Percentiles rank a stretch among this genome's conserved stretches.
Evolutionary conservation across 2,329 filamentous ascomycete genomes (phyloP).

Genomic region (Verruconis gallopava): DNA sequence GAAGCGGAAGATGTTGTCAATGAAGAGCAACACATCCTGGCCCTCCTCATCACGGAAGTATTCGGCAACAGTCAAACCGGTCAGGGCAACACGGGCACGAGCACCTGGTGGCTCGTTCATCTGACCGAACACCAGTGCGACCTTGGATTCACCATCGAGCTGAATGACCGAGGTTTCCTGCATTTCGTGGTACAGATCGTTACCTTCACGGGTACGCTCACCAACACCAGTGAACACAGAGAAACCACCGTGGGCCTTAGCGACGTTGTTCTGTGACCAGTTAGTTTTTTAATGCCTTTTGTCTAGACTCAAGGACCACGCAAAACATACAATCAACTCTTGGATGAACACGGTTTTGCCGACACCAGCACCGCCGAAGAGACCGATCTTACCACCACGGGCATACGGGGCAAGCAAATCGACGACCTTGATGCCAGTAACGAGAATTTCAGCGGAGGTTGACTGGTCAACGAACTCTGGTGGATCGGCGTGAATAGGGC

Average conservation of each 20-base stretch:
- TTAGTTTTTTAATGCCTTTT: conserved; percentile 4
- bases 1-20: conserved; percentile 99
- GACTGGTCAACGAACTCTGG: conserved; percentile 92
- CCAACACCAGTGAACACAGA: conserved; percentile 99
- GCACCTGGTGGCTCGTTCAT: conserved; percentile 99
- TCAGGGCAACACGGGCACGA: conserved; percentile 98
- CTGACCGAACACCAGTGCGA: conserved; percentile 98
- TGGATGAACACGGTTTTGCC: conserved; percentile 99
- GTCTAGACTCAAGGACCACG: no score
- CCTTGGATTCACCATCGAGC: conserved; percentile 98
- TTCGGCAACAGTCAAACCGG: conserved; percentile 65
- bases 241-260: conserved; percentile 99
- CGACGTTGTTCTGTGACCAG: conserved; percentile 82
- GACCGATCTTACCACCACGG: conserved; percentile 99
- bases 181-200: conserved; percentile 99
- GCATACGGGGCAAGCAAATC: conserved; percentile 97
- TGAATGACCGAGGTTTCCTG: conserved; percentile 99
- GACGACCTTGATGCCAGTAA: conserved; percentile 99
- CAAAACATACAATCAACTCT: conserved; percentile 85
- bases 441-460: conserved; percentile 87
- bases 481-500: conserved; percentile 88
- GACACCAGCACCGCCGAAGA: conserved; percentile 99
- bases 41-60: conserved; percentile 72
- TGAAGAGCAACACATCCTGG: conserved; percentile 98
- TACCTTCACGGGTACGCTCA: conserved; percentile 99